Evolutionary conservation across 2,329 filamentous ascomycete genomes (phyloP).

Genomic region (Verticillium klebahnii): DNA sequence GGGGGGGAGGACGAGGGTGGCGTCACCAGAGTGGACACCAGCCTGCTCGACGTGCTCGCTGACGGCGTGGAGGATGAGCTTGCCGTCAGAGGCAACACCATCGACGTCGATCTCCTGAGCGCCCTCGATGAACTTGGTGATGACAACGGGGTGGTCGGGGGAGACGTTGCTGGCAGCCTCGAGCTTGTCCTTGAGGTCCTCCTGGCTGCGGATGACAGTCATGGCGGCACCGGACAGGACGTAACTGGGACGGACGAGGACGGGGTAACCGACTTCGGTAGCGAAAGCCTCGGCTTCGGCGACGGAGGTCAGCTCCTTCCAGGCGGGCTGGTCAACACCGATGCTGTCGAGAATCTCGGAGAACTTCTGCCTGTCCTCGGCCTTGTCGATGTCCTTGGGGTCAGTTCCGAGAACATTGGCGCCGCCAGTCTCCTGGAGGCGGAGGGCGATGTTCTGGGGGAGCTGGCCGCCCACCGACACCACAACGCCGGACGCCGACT

Average conservation of each 20-base stretch:
- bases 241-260: conserved; percentile 90
- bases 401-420: conserved; percentile 91
- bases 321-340: conserved; percentile 92
- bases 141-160: conserved; percentile 95
- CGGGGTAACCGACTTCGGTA: conserved; percentile 81
- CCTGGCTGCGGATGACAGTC: conserved; percentile 87
- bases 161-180: conserved; percentile 85
- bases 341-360: conserved; percentile 96
- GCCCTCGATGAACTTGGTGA: conserved; percentile 96
- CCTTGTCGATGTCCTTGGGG: conserved; percentile 93
- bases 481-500: conserved; percentile 78
- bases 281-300: conserved; percentile 85
- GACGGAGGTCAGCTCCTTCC: conserved; percentile 94
- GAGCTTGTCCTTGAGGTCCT: conserved; percentile 92
- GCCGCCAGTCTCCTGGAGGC: conserved; percentile 84
- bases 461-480: conserved; percentile 95
- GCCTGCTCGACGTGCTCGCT: conserved; percentile 96
- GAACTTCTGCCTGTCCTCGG: conserved; percentile 97
- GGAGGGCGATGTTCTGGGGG: conserved; percentile 94
- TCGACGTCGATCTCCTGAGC: conserved; percentile 97
- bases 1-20: conserved; percentile 88
- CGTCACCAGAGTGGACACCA: conserved; percentile 96
- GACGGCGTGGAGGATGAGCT: conserved; percentile 85
- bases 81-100: conserved; percentile 80
- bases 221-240: conserved; percentile 97